Percentiles rank a stretch among this genome's conserved stretches.
phyloP scores from a whole-genome alignment of 768 basidiomycete genomes.

The Mrakia frigida region DNA sequence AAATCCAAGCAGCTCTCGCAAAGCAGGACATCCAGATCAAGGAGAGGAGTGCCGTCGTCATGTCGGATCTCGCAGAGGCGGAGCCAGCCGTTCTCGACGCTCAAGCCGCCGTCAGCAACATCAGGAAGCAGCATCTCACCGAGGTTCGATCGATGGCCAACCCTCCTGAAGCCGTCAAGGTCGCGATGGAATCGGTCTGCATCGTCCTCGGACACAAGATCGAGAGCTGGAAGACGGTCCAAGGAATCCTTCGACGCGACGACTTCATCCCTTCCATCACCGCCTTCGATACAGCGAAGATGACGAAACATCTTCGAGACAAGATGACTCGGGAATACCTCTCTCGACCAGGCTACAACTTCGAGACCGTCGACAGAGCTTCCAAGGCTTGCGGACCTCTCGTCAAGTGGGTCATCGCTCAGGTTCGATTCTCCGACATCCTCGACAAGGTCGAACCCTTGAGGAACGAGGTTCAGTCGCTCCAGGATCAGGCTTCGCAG shows the following conservation, averaged over 20 bases:
- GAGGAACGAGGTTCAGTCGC: conserved; percentile 86
- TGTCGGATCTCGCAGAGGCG: conserved; percentile 92
- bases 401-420: conserved; percentile 96
- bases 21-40: conserved; percentile 86
- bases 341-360: conserved; percentile 83
- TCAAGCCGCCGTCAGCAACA: conserved; percentile 91
- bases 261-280: conserved; percentile 95
- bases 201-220: conserved; percentile 93
- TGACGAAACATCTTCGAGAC: conserved; percentile 84
- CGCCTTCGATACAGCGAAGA: conserved; percentile 83
- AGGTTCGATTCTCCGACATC: conserved; percentile 95
- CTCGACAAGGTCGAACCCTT: conserved; percentile 94
- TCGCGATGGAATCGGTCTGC: conserved; percentile 98
- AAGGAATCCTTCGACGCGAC: conserved; percentile 89
- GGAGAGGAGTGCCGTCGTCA: conserved; percentile 79
- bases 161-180: conserved; percentile 93
- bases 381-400: conserved; percentile 96
- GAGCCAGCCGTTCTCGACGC: conserved; percentile 96
- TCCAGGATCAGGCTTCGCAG: conserved; percentile 87
- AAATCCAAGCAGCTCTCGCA: conserved; percentile 88
- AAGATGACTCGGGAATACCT: conserved; percentile 90
- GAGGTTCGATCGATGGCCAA: conserved; percentile 98
- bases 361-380: conserved; percentile 88
- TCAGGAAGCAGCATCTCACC: conserved; percentile 89
- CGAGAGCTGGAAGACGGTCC: conserved; percentile 93